phyloP scores from a whole-genome alignment of 768 basidiomycete species.

The Mycena sanguinolenta region DNA sequence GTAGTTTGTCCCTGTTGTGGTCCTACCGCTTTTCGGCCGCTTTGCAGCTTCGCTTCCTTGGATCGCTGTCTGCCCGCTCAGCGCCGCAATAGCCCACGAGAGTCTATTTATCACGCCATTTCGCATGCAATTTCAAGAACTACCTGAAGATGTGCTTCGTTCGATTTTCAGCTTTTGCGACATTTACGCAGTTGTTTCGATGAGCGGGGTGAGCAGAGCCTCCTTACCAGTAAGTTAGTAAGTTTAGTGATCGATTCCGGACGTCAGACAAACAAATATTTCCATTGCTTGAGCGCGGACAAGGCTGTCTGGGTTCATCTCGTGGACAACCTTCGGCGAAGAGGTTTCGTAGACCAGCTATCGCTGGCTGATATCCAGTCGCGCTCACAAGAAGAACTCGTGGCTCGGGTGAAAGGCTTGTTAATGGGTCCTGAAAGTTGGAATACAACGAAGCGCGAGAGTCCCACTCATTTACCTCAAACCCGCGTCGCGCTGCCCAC shows the following conservation, averaged over 20 bases:
- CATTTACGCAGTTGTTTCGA: constrained; percentile 21
- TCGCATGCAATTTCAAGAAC: constrained; percentile 33
- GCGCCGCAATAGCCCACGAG: too few species aligned
- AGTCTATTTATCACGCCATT: too few species aligned
- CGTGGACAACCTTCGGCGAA: constrained; percentile 17
- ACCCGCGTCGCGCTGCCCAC: not conserved
- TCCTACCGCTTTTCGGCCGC: too few species aligned
- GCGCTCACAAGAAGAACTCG: constrained; percentile 9
- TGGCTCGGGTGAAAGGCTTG: constrained; percentile 21
- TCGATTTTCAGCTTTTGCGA: constrained; percentile 29
- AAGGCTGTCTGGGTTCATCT: constrained; percentile 27
- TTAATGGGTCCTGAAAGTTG: constrained; percentile 23
- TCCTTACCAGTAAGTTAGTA: too few species aligned
- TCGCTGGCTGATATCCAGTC: constrained; percentile 5
- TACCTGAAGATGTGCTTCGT: constrained; percentile 42
- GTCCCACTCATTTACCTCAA: not conserved
- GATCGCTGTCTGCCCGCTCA: too few species aligned
- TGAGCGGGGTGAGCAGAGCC: constrained; percentile 12
- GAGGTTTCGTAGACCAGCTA: constrained; percentile 23
- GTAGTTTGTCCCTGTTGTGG: too few species aligned
- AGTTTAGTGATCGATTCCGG: too few species aligned
- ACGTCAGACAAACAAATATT: constrained; percentile 25
- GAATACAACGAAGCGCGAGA: not conserved
- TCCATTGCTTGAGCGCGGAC: constrained; percentile 8
- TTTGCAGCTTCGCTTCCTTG: too few species aligned